Conservation (phyloP, 2,329 filamentous ascomycete species). For the Pyrenophora seminiperda region DNA sequence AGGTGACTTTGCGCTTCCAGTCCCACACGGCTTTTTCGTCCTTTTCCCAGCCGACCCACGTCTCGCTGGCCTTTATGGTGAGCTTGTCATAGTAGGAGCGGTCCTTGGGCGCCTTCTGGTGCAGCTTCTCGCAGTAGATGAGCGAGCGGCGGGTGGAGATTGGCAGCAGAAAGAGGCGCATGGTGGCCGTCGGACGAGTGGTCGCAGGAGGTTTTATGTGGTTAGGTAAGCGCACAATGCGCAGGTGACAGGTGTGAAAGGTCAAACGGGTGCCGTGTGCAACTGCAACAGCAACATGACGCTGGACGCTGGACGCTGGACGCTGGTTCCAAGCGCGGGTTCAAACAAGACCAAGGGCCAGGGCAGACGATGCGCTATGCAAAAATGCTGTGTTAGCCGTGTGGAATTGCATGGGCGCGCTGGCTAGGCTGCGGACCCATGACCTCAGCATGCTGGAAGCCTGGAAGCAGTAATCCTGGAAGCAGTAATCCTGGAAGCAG, state of each 20-base stretch:
- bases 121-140: slow-evolving; percentile 84
- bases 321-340: slow-evolving; percentile 9
- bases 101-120: slow-evolving; percentile 55
- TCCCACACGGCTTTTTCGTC: slow-evolving; percentile 65
- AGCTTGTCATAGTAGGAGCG: slow-evolving; percentile 70
- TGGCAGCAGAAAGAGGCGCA: slow-evolving; percentile 93
- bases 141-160: slow-evolving; percentile 89
- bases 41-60: slow-evolving; percentile 88
- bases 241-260: slow-evolving; percentile 14
- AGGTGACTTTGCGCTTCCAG: slow-evolving; percentile 87
- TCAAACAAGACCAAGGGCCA: no score
- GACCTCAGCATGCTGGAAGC: slow-evolving; percentile 4
- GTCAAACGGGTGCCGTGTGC: slow-evolving; percentile 19
- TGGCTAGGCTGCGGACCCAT: slow-evolving; percentile 1
- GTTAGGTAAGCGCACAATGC: slow-evolving; percentile 26
- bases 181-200: slow-evolving; percentile 54
- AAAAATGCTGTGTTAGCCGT: neutral
- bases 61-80: slow-evolving; percentile 71
- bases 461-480: no score
- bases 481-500: no score
- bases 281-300: no score
- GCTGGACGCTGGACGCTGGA: slow-evolving; percentile 10
- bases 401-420: neutral
- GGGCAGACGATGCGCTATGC: neutral
- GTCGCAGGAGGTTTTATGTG: neutral